These are phyloP conservation scores for Metschnikowia santaceciliae DNA, from an alignment of 805 yeast species.

Conservation along the genomic window DNA sequence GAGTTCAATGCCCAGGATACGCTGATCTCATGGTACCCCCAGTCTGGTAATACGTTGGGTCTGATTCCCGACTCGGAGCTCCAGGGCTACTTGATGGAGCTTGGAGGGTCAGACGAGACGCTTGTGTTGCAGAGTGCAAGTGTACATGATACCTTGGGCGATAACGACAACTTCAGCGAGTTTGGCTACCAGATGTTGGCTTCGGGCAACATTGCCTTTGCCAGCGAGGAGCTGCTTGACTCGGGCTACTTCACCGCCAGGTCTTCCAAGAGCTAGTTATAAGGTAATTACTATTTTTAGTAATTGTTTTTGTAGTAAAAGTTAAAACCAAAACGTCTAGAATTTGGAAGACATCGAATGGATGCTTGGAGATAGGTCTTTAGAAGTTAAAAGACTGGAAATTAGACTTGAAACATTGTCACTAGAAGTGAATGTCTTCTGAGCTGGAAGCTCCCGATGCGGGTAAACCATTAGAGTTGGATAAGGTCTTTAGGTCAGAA, in stretches of 20 bases:
- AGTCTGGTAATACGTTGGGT: neutral
- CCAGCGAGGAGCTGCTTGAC: conserved; percentile 1
- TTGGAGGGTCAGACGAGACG: conserved; percentile 1
- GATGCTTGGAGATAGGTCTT: too few relatives aligned
- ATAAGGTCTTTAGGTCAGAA: too few relatives aligned
- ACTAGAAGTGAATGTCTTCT: too few relatives aligned
- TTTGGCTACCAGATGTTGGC: conserved; percentile 9
- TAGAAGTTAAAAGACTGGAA: too few relatives aligned
- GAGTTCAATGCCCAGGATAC: conserved; percentile 1
- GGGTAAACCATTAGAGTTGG: too few relatives aligned
- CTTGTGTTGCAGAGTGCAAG: conserved; percentile 1
- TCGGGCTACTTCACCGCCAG: conserved; percentile 1
- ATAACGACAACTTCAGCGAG: conserved; percentile 6
- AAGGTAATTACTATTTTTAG: neutral
- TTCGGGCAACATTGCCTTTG: neutral
- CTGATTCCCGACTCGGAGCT: neutral
- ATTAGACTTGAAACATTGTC: too few relatives aligned
- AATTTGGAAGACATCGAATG: too few relatives aligned
- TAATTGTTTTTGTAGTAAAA: neutral
- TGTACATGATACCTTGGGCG: neutral
- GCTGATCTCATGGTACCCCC: neutral
- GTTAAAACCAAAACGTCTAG: too few relatives aligned
- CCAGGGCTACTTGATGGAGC: conserved; percentile 1
- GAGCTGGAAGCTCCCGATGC: too few relatives aligned
- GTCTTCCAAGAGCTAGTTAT: neutral